These are phyloP conservation scores for Sporothrix curviconia DNA, from an alignment of 2,329 filamentous ascomycete species.

Conservation along the genomic window DNA sequence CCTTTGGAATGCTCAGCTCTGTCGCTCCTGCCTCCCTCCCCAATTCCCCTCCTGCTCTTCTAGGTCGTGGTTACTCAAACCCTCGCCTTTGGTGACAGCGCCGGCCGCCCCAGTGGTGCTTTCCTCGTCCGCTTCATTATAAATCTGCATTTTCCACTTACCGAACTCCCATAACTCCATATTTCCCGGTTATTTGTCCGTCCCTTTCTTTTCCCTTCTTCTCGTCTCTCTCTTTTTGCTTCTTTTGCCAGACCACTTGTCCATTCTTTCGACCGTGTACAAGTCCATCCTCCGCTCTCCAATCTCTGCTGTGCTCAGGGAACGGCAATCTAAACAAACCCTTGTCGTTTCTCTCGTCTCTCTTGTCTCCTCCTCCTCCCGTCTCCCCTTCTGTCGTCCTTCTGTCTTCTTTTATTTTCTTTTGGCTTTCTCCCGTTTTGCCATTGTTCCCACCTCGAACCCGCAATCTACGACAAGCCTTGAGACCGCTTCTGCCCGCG, in stretches of 20 bases:
- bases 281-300: not conserved
- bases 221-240: not conserved
- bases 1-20: not conserved
- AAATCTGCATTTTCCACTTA: constrained; percentile 2
- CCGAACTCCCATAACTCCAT: not conserved
- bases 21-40: not conserved
- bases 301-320: not conserved
- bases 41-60: no score
- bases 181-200: not conserved
- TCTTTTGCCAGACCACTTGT: no score
- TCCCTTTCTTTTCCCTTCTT: not conserved
- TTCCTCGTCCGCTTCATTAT: constrained; percentile 4
- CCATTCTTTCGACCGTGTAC: not conserved
- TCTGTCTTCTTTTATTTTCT: no score
- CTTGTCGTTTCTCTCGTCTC: not conserved
- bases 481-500: no score
- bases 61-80: constrained; percentile 5
- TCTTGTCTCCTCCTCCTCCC: not conserved
- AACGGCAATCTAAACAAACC: not conserved
- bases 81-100: constrained; percentile 7
- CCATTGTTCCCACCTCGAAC: no score
- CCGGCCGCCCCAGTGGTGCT: not conserved
- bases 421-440: no score
- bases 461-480: no score
- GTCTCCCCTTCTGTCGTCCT: no score